Base-by-base conservation (phyloP, 2,329 filamentous ascomycete genomes). In the Tympanopsis confertula region DNA sequence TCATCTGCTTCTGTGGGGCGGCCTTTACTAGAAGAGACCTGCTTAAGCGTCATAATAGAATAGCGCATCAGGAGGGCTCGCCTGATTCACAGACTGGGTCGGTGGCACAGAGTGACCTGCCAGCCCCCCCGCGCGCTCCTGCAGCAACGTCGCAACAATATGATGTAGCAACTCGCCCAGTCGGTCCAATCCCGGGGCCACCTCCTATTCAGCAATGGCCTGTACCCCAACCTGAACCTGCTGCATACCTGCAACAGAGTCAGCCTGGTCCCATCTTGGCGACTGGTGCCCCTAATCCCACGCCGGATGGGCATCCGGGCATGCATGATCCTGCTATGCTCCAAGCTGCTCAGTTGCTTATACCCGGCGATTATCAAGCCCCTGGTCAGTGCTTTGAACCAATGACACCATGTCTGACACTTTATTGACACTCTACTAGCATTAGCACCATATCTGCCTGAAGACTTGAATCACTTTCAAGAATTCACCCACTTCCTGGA, bases 21-120 rank as follows among this genome's bases (percentile, higher is more conserved):
- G 60, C 63, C 2, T 66, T 66, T 44, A 58, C 63, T 7, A 55
- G 63, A 15, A 56, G 63, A 15, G 63, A 66, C 45, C 50, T 66
- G 13, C 47, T 66, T 44, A 65, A 61, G 35, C 57, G 63, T 17
- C 63, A 66, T 43, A 56, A 65, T 41, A 57, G 61, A 37, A 57
- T 65, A 33, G 39, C 48, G 4, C 48, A 54, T 5, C 61, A 64
- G 44, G 45, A 50, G 24, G 15, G 7, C 15, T 33, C 30, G 7
- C 30, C 30, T 17, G 17, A 33, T 18, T 33, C 30, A 7, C 30
- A 33, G 15, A 10, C 30, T 10, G 30, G 17, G 7, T 7, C 10
- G 10, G 30, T 7, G 17, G 30, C 7, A 7, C 10, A 33, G 10
- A 7, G 7, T 33, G 12, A 10, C 12, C 7, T 33, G 7, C 30